phyloP scores from a whole-genome alignment of 805 yeast genomes.

The Metschnikowia rubicola region DNA sequence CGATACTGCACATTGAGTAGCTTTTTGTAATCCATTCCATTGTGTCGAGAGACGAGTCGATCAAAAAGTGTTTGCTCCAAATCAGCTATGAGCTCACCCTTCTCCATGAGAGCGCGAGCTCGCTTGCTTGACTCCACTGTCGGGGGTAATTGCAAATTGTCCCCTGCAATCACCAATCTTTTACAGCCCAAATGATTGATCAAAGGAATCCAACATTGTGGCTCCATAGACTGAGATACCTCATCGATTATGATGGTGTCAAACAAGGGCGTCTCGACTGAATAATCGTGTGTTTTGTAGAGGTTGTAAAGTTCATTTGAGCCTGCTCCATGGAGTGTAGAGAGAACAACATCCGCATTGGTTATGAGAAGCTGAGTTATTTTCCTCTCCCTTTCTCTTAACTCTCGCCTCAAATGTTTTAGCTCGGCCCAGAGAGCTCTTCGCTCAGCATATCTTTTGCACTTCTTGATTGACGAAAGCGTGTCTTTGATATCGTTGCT shows the following conservation, averaged over 20 bases:
- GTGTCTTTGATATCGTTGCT: conserved; percentile 65
- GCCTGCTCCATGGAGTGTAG: conserved; percentile 89
- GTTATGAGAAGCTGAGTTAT: conserved; percentile 56
- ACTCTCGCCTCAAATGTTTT: conserved; percentile 66
- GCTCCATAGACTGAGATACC: conserved; percentile 90
- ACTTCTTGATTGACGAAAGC: conserved; percentile 54
- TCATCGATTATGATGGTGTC: conserved; percentile 89
- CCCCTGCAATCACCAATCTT: conserved; percentile 83
- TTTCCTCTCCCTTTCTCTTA: conserved; percentile 61
- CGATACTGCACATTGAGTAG: conserved; percentile 79
- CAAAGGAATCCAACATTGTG: conserved; percentile 95
- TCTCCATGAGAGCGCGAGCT: conserved; percentile 9
- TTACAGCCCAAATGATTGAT: conserved; percentile 56
- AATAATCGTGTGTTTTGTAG: conserved; percentile 31
- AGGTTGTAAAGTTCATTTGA: conserved; percentile 61
- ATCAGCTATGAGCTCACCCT: conserved; percentile 35
- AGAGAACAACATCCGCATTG: conserved; percentile 64
- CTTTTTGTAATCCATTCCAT: conserved; percentile 46
- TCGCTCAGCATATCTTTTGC: conserved; percentile 62
- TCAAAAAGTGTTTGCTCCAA: conserved; percentile 78
- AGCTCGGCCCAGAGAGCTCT: conserved; percentile 65
- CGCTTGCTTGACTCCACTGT: conserved; percentile 59
- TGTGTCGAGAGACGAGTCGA: conserved; percentile 50
- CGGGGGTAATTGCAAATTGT: conserved; percentile 88
- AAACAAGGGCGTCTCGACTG: conserved; percentile 43